A percentile compares a stretch with the other conserved stretches of the same genome.
phyloP scores from a whole-genome alignment of 805 yeast species.

The Saccharomycopsis synnaedendra region DNA sequence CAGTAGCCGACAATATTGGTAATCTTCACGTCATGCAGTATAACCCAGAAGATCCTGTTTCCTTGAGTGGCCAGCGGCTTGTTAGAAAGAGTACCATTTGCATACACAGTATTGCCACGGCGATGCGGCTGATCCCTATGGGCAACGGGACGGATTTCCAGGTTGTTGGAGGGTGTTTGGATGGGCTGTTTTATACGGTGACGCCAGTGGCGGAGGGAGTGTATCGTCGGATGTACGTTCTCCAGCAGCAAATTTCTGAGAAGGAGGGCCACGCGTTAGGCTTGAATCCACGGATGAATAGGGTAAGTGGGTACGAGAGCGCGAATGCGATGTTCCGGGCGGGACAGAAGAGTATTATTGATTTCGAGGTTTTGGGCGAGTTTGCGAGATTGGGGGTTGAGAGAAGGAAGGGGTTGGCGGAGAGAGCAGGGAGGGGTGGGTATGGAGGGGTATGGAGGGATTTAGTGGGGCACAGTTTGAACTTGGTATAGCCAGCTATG shows the following conservation, averaged over 20 bases:
- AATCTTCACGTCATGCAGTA: constrained; percentile 67
- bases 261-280: constrained; percentile 68
- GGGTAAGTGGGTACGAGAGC: constrained; percentile 20
- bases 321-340: background rate
- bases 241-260: constrained; percentile 81
- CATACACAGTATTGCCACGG: constrained; percentile 48
- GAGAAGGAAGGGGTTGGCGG: constrained; percentile 39
- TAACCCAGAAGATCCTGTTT: constrained; percentile 84
- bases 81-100: constrained; percentile 62
- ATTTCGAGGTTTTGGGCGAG: constrained; percentile 42
- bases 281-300: constrained; percentile 64
- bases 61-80: constrained; percentile 69
- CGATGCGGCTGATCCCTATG: constrained; percentile 36
- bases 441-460: constrained; percentile 60
- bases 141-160: constrained; percentile 18
- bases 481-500: constrained; percentile 1
- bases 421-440: constrained; percentile 47
- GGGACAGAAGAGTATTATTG: constrained; percentile 49
- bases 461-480: constrained; percentile 30
- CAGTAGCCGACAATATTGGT: constrained; percentile 58
- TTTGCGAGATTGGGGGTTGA: constrained; percentile 48
- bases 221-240: constrained; percentile 70
- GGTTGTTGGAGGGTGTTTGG: constrained; percentile 59
- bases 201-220: constrained; percentile 64
- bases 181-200: constrained; percentile 70